Conservation (phyloP, 495 filamentous ascomycete species). For the Penicillium egyptiacum region DNA sequence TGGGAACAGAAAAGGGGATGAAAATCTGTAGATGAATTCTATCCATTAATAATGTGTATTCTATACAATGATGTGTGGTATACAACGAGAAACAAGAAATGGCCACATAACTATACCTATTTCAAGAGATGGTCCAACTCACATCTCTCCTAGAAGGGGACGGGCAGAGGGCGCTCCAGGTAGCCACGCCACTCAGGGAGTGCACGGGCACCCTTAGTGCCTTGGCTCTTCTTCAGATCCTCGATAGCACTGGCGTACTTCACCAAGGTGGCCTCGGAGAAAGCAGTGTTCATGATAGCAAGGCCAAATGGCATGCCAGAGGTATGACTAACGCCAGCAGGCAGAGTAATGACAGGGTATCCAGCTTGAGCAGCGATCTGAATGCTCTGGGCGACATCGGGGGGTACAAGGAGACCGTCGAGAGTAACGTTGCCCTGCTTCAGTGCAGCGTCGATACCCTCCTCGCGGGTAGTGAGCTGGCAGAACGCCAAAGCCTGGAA, state of each 20-base stretch:
- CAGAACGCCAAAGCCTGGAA: constrained; percentile 62
- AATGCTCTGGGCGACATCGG: constrained; percentile 63
- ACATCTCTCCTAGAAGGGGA: constrained; percentile 29
- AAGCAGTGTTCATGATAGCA: constrained; percentile 65
- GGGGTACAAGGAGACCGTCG: constrained; percentile 63
- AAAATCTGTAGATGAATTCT: neutral
- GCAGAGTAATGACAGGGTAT: constrained; percentile 70
- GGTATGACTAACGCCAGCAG: constrained; percentile 51
- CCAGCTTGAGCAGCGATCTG: constrained; percentile 58
- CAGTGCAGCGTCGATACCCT: constrained; percentile 69
- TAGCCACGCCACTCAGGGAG: constrained; percentile 56
- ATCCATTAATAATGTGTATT: constrained; percentile 2
- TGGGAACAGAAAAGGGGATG: no score
- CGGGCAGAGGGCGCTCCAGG: constrained; percentile 50
- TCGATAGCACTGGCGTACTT: constrained; percentile 70
- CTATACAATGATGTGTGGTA: constrained; percentile 5
- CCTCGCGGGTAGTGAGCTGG: constrained; percentile 56
- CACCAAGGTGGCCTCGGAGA: constrained; percentile 58
- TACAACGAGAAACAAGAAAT: constrained; percentile 8
- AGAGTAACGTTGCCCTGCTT: constrained; percentile 47
- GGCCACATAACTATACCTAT: neutral
- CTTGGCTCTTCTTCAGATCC: constrained; percentile 51
- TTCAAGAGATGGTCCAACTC: neutral
- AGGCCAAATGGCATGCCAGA: constrained; percentile 72
- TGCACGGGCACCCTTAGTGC: constrained; percentile 41